Conservation (phyloP, 306 rosid species). For the Cotoneaster glaucophyllus region DNA sequence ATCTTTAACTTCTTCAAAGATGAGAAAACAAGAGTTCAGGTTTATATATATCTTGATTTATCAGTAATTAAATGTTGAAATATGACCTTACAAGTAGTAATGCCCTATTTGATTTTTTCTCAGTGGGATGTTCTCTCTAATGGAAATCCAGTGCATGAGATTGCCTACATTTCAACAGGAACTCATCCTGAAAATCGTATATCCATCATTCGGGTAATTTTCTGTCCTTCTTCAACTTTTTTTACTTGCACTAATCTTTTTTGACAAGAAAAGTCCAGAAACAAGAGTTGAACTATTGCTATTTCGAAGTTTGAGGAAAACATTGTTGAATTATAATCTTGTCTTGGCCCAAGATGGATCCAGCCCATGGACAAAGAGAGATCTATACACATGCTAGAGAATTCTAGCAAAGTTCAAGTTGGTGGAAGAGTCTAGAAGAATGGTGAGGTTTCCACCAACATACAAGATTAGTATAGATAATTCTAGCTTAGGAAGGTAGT, state of each 20-base stretch:
- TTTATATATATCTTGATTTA: neutral
- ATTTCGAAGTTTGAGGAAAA: no score
- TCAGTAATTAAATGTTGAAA: neutral
- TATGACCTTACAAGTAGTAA: neutral
- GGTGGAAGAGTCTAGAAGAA: no score
- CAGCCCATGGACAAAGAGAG: no score
- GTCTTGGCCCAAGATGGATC: no score
- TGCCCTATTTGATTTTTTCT: neutral
- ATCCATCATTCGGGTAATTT: constrained; percentile 47
- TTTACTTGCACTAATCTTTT: neutral
- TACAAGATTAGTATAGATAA: no score
- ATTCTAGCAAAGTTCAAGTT: no score
- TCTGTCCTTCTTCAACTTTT: neutral
- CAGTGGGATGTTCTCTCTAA: constrained; percentile 64
- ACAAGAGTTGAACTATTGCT: no score
- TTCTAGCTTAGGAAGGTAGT: no score
- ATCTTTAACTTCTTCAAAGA: constrained; percentile 45
- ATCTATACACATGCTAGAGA: no score
- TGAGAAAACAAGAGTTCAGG: constrained; percentile 39
- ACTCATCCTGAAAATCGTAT: constrained; percentile 36
- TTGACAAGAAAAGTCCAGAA: neutral
- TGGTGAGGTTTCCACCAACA: no score
- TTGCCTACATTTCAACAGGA: constrained; percentile 48
- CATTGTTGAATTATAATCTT: no score
- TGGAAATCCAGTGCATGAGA: constrained; percentile 25